Evolutionary conservation across 2,329 filamentous ascomycete species (phyloP).

Genomic region (Trichoderma afroharzianum): DNA sequence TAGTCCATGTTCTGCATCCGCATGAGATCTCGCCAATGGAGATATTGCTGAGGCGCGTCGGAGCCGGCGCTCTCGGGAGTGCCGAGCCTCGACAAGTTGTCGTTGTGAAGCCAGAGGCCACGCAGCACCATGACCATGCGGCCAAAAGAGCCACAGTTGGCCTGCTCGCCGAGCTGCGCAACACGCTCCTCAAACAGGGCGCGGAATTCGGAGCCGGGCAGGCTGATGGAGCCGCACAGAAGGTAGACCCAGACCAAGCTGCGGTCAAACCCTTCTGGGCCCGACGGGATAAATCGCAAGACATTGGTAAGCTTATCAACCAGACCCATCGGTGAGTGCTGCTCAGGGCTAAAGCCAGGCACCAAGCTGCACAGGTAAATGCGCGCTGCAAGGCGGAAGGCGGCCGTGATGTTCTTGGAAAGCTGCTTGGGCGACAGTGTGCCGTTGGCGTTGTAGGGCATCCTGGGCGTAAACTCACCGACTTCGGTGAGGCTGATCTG

Average conservation of each 20-base stretch:
- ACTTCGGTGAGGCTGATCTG: constrained; percentile 81
- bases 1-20: constrained; percentile 87
- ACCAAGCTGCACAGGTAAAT: constrained; percentile 97
- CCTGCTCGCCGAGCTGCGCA: constrained; percentile 69
- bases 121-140: constrained; percentile 73
- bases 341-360: constrained; percentile 75
- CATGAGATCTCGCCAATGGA: constrained; percentile 96
- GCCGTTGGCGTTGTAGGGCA: constrained; percentile 64
- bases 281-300: constrained; percentile 78
- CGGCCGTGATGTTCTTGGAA: constrained; percentile 79
- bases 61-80: constrained; percentile 35
- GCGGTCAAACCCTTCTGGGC: constrained; percentile 79
- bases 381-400: constrained; percentile 87
- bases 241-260: constrained; percentile 92
- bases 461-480: constrained; percentile 54
- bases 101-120: constrained; percentile 82
- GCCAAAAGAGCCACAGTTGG: constrained; percentile 79
- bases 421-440: constrained; percentile 79
- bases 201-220: constrained; percentile 71
- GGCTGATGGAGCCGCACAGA: constrained; percentile 76
- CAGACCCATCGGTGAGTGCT: constrained; percentile 70
- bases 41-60: constrained; percentile 54
- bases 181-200: constrained; percentile 73
- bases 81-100: constrained; percentile 42
- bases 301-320: constrained; percentile 73